Conservation (phyloP, 2,329 filamentous ascomycete genomes). For the Botryotinia globosa region DNA sequence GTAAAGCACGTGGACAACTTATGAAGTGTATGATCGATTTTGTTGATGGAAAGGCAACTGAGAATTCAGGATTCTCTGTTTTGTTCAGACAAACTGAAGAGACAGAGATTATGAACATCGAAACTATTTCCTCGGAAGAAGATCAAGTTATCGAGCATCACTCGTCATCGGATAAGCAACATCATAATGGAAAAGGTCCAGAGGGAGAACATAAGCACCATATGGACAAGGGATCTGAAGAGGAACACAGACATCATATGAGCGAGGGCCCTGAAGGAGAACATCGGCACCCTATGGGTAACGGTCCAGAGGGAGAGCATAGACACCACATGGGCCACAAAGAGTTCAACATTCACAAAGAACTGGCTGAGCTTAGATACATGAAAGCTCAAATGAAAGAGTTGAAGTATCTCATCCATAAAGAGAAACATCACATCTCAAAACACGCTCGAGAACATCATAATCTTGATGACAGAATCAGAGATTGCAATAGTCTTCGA, state of each 20-base stretch:
- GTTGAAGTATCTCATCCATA: conserved; percentile 44
- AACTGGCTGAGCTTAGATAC: conserved; percentile 46
- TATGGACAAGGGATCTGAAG: background rate
- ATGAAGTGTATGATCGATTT: conserved; percentile 46
- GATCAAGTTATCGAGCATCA: conserved; percentile 28
- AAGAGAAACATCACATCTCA: conserved; percentile 41
- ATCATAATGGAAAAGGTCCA: conserved; percentile 15
- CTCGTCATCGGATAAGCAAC: conserved; percentile 21
- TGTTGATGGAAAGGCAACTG: conserved; percentile 43
- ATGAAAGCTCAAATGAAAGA: conserved; percentile 44
- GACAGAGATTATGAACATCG: conserved; percentile 45
- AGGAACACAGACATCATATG: background rate
- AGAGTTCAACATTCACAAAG: conserved; percentile 40
- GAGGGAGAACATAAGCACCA: background rate
- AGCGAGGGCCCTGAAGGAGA: background rate
- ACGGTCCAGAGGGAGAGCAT: background rate
- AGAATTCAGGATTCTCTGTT: conserved; percentile 43
- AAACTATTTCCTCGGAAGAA: conserved; percentile 41
- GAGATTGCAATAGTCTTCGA: conserved; percentile 44
- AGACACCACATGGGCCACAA: background rate
- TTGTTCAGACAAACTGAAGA: conserved; percentile 47
- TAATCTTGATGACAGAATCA: conserved; percentile 38
- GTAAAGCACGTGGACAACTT: conserved; percentile 44
- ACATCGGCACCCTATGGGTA: background rate
- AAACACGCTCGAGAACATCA: conserved; percentile 38